Percentiles rank a stretch among this genome's conserved stretches.
Evolutionary conservation across 805 yeast genomes (phyloP).

Genomic region (Pichia occidentalis): DNA sequence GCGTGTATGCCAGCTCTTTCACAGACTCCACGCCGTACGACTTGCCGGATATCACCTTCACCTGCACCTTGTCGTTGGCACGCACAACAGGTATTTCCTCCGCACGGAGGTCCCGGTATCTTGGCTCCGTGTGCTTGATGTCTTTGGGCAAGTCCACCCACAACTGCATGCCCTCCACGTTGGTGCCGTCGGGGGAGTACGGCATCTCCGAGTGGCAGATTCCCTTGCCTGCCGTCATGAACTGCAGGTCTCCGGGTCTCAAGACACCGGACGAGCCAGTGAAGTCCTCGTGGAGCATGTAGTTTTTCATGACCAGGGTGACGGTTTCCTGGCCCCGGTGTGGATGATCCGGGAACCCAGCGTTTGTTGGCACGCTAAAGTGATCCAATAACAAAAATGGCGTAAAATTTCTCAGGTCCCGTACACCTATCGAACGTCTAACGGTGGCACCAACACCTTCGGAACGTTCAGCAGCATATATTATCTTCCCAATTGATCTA

Average conservation of each 20-base stretch:
- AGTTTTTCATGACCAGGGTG: constrained; percentile 58
- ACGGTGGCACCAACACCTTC: constrained; percentile 90
- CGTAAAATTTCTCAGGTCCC: constrained; percentile 61
- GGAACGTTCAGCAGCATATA: constrained; percentile 59
- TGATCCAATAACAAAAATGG: constrained; percentile 83
- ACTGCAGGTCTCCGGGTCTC: constrained; percentile 79
- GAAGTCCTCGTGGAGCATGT: constrained; percentile 77
- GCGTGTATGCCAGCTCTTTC: constrained; percentile 74
- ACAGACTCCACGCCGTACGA: constrained; percentile 70
- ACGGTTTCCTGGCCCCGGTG: constrained; percentile 83
- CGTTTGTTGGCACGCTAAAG: constrained; percentile 54
- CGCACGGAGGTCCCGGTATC: constrained; percentile 69
- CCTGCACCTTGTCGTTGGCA: constrained; percentile 56
- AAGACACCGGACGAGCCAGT: constrained; percentile 77
- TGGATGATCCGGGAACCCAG: constrained; percentile 81
- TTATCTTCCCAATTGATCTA: constrained; percentile 46
- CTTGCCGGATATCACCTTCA: constrained; percentile 72
- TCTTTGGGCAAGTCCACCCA: constrained; percentile 80
- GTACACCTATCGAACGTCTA: constrained; percentile 71
- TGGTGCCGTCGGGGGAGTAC: constrained; percentile 44
- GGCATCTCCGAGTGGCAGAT: constrained; percentile 87
- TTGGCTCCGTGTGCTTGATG: constrained; percentile 57
- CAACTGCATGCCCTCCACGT: constrained; percentile 63
- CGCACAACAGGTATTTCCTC: constrained; percentile 65
- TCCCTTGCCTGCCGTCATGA: constrained; percentile 91